A percentile compares a stretch with the other conserved stretches of the same genome.
Evolutionary conservation across 192 early-diverging fungal species (phyloP).

Genomic region (Backusella liffmaniae): DNA sequence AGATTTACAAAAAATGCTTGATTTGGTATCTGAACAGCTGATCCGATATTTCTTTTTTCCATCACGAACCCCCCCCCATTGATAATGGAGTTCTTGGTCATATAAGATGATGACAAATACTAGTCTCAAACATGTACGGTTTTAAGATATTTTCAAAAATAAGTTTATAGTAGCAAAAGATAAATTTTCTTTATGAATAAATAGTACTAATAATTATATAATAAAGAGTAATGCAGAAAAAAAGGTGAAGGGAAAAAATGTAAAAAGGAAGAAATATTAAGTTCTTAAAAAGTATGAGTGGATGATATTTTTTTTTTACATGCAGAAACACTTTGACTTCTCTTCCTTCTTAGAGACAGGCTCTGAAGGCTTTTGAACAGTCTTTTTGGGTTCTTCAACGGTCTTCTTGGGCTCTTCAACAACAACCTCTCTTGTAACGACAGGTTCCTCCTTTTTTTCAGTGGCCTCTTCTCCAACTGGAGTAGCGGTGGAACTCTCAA

Average conservation of each 20-base stretch:
- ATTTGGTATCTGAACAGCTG: not conserved
- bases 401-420: not conserved
- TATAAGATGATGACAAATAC: not conserved
- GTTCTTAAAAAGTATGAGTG: not conserved
- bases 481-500: not conserved
- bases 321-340: conserved; percentile 11
- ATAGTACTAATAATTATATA: not conserved
- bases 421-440: not conserved
- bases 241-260: not conserved
- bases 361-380: not conserved
- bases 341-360: not conserved
- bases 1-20: not conserved
- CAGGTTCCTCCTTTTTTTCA: not conserved
- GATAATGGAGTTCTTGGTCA: not conserved
- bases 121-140: not conserved
- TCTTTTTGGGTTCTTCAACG: not conserved
- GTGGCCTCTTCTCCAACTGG: not conserved
- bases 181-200: not conserved
- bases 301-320: not conserved
- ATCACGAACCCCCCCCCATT: not conserved
- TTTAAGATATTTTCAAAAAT: not conserved
- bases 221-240: not conserved
- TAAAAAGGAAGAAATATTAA: not conserved
- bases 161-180: not conserved
- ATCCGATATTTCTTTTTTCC: not conserved